Base-by-base conservation (phyloP, 2,329 filamentous ascomycete genomes). In the Aspergillus texensis region DNA sequence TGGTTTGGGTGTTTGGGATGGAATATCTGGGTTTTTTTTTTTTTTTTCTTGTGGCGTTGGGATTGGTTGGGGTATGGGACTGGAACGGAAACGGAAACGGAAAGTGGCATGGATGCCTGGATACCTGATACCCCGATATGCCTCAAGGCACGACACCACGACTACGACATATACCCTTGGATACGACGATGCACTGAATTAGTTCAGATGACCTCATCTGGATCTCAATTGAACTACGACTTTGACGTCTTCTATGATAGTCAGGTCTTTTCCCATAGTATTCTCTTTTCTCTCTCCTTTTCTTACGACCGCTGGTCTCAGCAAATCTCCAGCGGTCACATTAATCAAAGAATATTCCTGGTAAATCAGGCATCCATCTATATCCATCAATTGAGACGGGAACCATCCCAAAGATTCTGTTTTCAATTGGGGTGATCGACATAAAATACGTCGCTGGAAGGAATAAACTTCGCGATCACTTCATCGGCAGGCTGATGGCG, bases 1-100 rank as follows among this genome's bases (percentile, higher is more conserved):
- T 58, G 46, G 55, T 62, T 30, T 58, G 58, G 62, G 39, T 43
- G 55, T 41, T 57, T 36, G 62, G 57, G 55, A 45, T 56, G 36
- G 45, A 28, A 59, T 46, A 32, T 24, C 12, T 65, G 52, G 57
- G 14, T 16, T 50, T 54, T 52, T 48, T 50, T 28, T 11, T 62
- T 45, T 56, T 39, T 45, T 34, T 46, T 58, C 12, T 36, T n/a
- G 12, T 34, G 48, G 48, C 26, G 60, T 53, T 58, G 54, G 62
- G 30, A 46, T 52, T 65, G 19, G 62, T 39, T 45, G 53, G 41
- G 39, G 53, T 34, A 45, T 39, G 45, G 65, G 60, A 56, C 53
- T 60, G n/a, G 45, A 32, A 24, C 26, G 46, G 46, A 52, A 19
- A 53, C 19, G 52, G 52, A 55, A 55, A 55, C 52, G 58, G 58